Evolutionary conservation across 768 basidiomycete species (phyloP).

Genomic region (Agaricus blazei): DNA sequence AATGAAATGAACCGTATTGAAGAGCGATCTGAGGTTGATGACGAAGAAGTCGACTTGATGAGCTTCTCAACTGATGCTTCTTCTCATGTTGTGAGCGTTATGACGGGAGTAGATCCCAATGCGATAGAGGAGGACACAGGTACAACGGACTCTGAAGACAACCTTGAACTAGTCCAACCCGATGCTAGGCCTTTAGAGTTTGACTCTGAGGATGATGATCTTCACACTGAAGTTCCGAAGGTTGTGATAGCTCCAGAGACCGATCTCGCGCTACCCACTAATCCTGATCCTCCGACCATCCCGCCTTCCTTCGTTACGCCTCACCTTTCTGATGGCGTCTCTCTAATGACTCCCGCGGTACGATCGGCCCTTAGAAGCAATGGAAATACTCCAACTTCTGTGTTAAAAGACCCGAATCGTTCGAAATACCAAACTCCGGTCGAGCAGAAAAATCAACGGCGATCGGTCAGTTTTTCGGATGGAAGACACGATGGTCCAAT

Average conservation of each 20-base stretch:
- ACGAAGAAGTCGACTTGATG: slow-evolving; percentile 61
- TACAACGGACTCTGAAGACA: slow-evolving; percentile 51
- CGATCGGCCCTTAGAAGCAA: slow-evolving; percentile 40
- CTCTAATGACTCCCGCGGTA: slow-evolving; percentile 29
- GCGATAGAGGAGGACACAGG: slow-evolving; percentile 34
- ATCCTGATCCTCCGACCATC: neutral
- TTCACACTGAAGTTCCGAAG: slow-evolving; percentile 7
- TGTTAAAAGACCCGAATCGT: slow-evolving; percentile 47
- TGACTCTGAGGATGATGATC: slow-evolving; percentile 34
- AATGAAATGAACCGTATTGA: slow-evolving; percentile 45
- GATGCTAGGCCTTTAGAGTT: slow-evolving; percentile 29
- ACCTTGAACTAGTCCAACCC: slow-evolving; percentile 28
- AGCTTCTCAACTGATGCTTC: slow-evolving; percentile 74
- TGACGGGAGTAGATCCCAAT: slow-evolving; percentile 42
- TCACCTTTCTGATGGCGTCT: neutral
- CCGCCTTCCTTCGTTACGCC: slow-evolving; percentile 5
- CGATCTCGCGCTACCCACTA: neutral
- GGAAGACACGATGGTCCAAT: slow-evolving; percentile 91
- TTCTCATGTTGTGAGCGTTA: slow-evolving; percentile 44
- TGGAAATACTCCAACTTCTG: slow-evolving; percentile 53
- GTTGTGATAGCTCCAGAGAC: slow-evolving; percentile 3
- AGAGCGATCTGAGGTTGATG: slow-evolving; percentile 47
- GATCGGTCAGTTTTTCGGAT: slow-evolving; percentile 96
- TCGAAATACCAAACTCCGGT: slow-evolving; percentile 53
- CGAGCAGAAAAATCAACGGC: slow-evolving; percentile 45